Evolutionary conservation across 805 yeast species (phyloP), one percentile per base, ranked within the genome.

Genomic region (Yamadazyma insecticola): DNA sequence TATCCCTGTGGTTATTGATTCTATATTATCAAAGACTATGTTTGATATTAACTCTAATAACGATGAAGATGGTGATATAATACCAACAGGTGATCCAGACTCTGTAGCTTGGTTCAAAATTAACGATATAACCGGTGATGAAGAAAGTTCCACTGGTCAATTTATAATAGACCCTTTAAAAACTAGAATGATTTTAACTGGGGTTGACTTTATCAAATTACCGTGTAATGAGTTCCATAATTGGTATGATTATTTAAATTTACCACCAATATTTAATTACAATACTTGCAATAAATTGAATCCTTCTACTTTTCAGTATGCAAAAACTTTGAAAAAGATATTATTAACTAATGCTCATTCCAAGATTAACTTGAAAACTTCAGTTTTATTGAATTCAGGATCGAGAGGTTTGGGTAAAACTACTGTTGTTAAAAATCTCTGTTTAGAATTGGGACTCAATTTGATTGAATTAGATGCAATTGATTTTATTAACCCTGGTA

Each of bases 81-180:
- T 74, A 2, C 87, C 88, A 0, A 55, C 61, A 3, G 86, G 85
- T 0, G 67, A 66, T 14, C 77, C 84, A 1, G 86, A 88, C 50
- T 63, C 75, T 0, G 71, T 89, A 13, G 95, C 88, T 0, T 90
- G 96, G 96, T 90, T 88, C 55, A 74, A 74, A 43, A 72, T 90
- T 2, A 65, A 74, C 2, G 80, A 72, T 5, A 60, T 78, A 4
- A 47, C 60, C 4, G 70, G 69, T 3, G 49, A 57, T 2, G 14
- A 54, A 47, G 4, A 36, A 25, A 4, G 22, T 32, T 7, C 40
- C 0, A 37, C 53, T 1, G 44, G 46, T 3, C 81, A 76, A 44
- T 81, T 59, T 43, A 50, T 78, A 1, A 71, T 89, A 21, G 88
- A 83, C 51, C 78, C 95, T 0, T 40, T 64, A 0, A 72, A 71